A percentile compares a stretch with the other conserved stretches of the same genome.
phyloP scores from a whole-genome alignment of 768 basidiomycete species.

The Boletales sp. region DNA sequence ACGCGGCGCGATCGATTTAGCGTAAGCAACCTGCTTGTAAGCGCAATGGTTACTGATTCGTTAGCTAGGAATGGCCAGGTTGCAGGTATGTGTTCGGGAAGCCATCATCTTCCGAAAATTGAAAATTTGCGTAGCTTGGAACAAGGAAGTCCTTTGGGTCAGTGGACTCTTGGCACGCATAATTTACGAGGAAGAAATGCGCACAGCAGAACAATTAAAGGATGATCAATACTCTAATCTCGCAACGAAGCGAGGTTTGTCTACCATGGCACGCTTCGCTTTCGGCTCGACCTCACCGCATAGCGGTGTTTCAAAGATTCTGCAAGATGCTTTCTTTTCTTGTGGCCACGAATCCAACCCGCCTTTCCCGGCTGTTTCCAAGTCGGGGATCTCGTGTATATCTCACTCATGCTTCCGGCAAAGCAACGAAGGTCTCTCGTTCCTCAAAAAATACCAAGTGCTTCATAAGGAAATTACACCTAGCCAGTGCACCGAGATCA shows the following conservation, averaged over 20 bases:
- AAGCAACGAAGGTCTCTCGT: neutral
- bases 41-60: neutral
- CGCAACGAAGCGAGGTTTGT: constrained; percentile 41
- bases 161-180: constrained; percentile 79
- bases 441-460: constrained; percentile 3
- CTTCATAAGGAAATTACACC: constrained; percentile 3
- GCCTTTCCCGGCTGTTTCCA: constrained; percentile 12
- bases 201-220: neutral
- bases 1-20: constrained; percentile 84
- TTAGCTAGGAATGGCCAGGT: constrained; percentile 72
- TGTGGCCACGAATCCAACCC: neutral
- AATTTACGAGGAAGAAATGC: constrained; percentile 84
- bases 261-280: constrained; percentile 83
- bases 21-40: constrained; percentile 43
- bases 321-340: constrained; percentile 15
- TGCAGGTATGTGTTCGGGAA: constrained; percentile 45
- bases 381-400: constrained; percentile 1
- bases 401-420: constrained; percentile 6
- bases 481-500: constrained; percentile 4
- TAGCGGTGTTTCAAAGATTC: constrained; percentile 25
- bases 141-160: constrained; percentile 78
- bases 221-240: neutral
- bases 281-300: constrained; percentile 30
- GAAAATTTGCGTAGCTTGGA: constrained; percentile 60
- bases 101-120: neutral